Percentiles rank a stretch among this genome's conserved stretches.
phyloP scores from a whole-genome alignment of 2,329 filamentous ascomycete species.

The Phialophora macrospora region DNA sequence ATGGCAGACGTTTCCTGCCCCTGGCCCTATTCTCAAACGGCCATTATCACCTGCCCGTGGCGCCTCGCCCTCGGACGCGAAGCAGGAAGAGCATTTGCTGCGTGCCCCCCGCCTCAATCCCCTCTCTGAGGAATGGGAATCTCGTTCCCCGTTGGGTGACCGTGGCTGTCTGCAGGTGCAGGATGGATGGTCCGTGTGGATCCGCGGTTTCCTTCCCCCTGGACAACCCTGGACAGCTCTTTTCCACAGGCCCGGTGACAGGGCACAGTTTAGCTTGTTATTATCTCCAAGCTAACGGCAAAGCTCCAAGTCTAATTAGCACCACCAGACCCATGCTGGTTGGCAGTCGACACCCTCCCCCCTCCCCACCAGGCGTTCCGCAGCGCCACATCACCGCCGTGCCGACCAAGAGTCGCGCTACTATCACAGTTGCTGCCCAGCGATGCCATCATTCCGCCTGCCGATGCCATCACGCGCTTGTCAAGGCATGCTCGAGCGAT shows the following conservation, averaged over 20 bases:
- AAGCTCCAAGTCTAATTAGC: conserved; percentile 25
- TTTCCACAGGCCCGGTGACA: conserved; percentile 14
- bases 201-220: conserved; percentile 15
- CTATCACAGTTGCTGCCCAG: conserved; percentile 34
- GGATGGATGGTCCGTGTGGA: conserved; percentile 11
- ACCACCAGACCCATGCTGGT: conserved; percentile 21
- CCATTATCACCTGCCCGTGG: conserved; percentile 22
- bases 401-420: conserved; percentile 23
- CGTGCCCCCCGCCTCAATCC: not conserved
- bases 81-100: not conserved
- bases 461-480: conserved; percentile 34
- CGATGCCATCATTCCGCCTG: conserved; percentile 35
- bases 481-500: conserved; percentile 28
- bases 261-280: conserved; percentile 10
- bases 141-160: conserved; percentile 11
- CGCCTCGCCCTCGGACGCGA: not conserved
- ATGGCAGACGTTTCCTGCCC: conserved; percentile 22
- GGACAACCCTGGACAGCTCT: conserved; percentile 8
- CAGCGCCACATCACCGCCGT: conserved; percentile 35
- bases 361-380: conserved; percentile 15
- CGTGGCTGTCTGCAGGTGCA: conserved; percentile 6
- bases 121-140: conserved; percentile 24
- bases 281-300: not conserved
- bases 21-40: conserved; percentile 27
- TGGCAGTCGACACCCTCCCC: conserved; percentile 19